Evolutionary conservation across 169 alveolate species (phyloP).

Genomic region (Perkinsus olseni): DNA sequence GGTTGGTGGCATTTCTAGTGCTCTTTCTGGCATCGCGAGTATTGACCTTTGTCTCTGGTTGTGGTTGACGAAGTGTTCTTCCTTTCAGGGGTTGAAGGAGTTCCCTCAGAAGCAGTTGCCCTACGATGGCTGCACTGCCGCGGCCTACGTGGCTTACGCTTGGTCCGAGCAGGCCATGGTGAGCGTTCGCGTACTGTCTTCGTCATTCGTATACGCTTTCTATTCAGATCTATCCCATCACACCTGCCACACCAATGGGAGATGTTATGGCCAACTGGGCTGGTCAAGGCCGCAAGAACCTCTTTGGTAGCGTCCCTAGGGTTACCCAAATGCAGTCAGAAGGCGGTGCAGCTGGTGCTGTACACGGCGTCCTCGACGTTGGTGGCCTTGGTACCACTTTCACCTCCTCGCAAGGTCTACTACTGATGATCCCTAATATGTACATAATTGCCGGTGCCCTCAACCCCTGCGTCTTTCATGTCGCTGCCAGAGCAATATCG

Average conservation of each 20-base stretch:
- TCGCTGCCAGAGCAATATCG: slow-evolving; percentile 47
- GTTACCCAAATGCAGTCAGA: slow-evolving; percentile 52
- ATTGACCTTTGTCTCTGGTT: no score
- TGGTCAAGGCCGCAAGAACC: slow-evolving; percentile 35
- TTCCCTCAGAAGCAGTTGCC: not conserved
- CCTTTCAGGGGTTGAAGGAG: not conserved
- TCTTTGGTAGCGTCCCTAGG: slow-evolving; percentile 40
- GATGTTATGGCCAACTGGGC: slow-evolving; percentile 52
- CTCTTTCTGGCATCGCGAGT: no score
- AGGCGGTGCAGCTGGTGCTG: slow-evolving; percentile 52
- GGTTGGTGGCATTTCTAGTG: no score
- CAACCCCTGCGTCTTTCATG: slow-evolving; percentile 49
- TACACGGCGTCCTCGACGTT: slow-evolving; percentile 44
- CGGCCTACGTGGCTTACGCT: slow-evolving; percentile 49
- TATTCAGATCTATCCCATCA: slow-evolving; percentile 45
- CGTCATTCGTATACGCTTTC: not conserved
- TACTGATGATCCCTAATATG: slow-evolving; percentile 48
- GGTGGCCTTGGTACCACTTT: slow-evolving; percentile 44
- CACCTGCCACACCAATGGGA: slow-evolving; percentile 47
- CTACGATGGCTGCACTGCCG: slow-evolving; percentile 38
- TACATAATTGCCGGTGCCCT: slow-evolving; percentile 51
- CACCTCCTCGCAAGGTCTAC: slow-evolving; percentile 47
- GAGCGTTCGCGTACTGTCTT: not conserved
- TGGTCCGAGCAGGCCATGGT: slow-evolving; percentile 43
- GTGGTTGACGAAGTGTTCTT: not conserved